These are phyloP conservation scores for Acer yangbiense DNA, from an alignment of 345 rosid species.

Conservation along the genomic window DNA sequence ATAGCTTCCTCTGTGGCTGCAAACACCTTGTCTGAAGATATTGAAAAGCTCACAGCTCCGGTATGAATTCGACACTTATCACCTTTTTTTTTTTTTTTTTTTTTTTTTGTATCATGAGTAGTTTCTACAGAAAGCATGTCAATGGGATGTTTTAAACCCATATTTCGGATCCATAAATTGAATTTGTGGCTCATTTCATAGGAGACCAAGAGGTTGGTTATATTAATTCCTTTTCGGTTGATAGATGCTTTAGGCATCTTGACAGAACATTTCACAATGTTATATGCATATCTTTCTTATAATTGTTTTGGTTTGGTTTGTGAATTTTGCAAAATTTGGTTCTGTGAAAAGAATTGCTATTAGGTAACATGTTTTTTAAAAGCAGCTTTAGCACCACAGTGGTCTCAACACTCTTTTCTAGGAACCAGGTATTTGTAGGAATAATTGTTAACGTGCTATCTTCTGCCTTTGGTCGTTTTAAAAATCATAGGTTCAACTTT, in stretches of 20 bases:
- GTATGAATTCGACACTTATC: slow-evolving; percentile 13
- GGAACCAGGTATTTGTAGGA: background rate
- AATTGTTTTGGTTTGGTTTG: background rate
- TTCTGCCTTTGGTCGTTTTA: background rate
- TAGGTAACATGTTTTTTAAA: background rate
- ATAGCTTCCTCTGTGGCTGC: background rate
- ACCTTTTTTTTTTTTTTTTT: too few species aligned
- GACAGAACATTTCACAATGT: background rate
- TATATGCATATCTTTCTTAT: background rate
- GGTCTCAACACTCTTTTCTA: background rate
- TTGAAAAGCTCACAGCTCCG: background rate
- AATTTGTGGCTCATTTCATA: background rate
- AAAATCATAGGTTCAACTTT: background rate
- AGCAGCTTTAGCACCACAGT: background rate
- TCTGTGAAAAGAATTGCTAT: background rate
- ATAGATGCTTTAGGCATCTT: background rate
- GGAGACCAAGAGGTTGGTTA: background rate
- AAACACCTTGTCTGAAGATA: slow-evolving; percentile 12
- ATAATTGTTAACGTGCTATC: background rate
- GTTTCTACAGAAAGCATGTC: background rate
- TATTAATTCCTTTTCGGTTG: background rate
- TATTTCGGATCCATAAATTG: background rate
- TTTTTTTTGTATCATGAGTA: background rate
- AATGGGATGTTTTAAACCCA: background rate
- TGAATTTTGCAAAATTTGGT: slow-evolving; percentile 9